Base-by-base conservation (phyloP, 495 filamentous ascomycete species). In the Aspergillus carlsbadensis region DNA sequence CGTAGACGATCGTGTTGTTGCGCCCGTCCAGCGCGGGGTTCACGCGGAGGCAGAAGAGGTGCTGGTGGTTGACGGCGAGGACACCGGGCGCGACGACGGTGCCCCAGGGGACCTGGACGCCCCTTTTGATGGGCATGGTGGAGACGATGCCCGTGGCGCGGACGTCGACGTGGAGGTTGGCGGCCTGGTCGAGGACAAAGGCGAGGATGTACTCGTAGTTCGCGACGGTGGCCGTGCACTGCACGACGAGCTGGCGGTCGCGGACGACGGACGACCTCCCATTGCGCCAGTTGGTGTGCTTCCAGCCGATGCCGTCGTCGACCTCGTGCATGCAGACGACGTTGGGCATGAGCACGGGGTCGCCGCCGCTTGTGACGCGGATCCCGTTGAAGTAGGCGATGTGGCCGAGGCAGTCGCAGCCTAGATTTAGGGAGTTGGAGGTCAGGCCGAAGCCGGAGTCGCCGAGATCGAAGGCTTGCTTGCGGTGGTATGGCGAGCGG, bases 151-250 rank as follows among this genome's bases (percentile, higher is more conserved):
- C 92, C 0, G 92, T 96, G 0, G 92, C 92, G 3, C 89, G 83
- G 10, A 89, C 84, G 70, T 97, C 92, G 54, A 94, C 88, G 1
- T 80, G 78, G 52, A 96, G 69, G 50, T 91, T 90, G 3, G 87
- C 92, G 0, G 92, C 86, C 61, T 91, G 90, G 67, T 92, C 90
- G 71, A 96, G 92, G 58, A 90, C 84, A 76, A 89, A 96, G 14
- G 90, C 86, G 35, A 97, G 80, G 54, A 96, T 86, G 59, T 93
- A 93, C 67, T 92, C 90, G 70, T 93, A 92, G 72, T 93, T 93
- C 34, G 86, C 84, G 31, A 92, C 77, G 0, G 90, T 92, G 61
- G 90, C 84, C 65, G 91, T 89, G 51, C 87, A 89, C 60, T 93
- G 90, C 18, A 88, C 69, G 8, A 87, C 82, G 10, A 88, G 66